phyloP scores from a whole-genome alignment of 768 basidiomycete species.

The Serendipita indica region DNA sequence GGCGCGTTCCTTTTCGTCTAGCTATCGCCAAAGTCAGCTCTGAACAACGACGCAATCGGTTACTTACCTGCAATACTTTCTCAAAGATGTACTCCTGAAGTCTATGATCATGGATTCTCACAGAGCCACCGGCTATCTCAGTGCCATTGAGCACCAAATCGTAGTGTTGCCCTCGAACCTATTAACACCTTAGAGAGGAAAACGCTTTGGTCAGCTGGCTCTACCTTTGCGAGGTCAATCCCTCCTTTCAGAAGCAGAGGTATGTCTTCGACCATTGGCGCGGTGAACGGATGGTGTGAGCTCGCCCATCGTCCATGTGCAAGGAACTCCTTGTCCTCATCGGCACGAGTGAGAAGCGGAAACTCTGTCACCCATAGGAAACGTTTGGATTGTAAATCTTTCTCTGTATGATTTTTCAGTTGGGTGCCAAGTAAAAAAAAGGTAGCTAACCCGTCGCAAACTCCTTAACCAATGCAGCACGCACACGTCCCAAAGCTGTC shows the following conservation, averaged over 20 bases:
- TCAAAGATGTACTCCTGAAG: slow-evolving; percentile 78
- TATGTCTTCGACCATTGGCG: slow-evolving; percentile 85
- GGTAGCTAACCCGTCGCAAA: not conserved
- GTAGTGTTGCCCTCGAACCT: slow-evolving; percentile 92
- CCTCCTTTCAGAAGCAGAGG: slow-evolving; percentile 57
- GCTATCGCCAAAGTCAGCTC: not conserved
- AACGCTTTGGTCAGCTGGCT: slow-evolving; percentile 11
- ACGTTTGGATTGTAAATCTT: slow-evolving; percentile 44
- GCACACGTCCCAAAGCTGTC: slow-evolving; percentile 59
- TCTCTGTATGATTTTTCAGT: not conserved
- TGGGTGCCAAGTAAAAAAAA: slow-evolving; percentile 10
- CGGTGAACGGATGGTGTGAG: slow-evolving; percentile 92
- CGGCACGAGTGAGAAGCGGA: slow-evolving; percentile 76
- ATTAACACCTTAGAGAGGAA: slow-evolving; percentile 6
- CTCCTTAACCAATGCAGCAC: slow-evolving; percentile 20
- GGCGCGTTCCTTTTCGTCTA: slow-evolving; percentile 22
- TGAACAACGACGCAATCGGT: too few species aligned
- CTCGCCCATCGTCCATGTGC: slow-evolving; percentile 83
- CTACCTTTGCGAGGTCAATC: slow-evolving; percentile 31
- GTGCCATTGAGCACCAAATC: slow-evolving; percentile 88
- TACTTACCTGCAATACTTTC: slow-evolving; percentile 60
- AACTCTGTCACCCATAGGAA: slow-evolving; percentile 96
- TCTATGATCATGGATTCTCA: slow-evolving; percentile 74
- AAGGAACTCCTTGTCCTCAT: slow-evolving; percentile 74
- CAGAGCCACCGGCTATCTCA: slow-evolving; percentile 89